Evolutionary conservation across 164 flowering plant species (phyloP).

Genomic region (Stephania cephalantha): DNA sequence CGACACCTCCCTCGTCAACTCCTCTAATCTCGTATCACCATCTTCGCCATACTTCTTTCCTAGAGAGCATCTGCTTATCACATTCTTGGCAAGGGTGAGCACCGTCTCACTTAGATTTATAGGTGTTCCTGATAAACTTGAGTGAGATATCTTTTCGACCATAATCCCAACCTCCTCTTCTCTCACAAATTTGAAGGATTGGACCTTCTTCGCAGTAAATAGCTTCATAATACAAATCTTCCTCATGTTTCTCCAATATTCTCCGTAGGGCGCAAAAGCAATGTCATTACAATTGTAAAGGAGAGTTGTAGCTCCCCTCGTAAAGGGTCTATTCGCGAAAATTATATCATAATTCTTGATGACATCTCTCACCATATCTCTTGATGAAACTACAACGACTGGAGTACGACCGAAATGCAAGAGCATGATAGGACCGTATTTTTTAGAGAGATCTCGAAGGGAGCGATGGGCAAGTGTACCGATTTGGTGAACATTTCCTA

Average conservation of each 20-base stretch:
- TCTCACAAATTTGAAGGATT: constrained; percentile 8
- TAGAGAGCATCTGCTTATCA: constrained; percentile 17
- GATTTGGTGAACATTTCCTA: constrained; percentile 14
- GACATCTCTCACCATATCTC: constrained; percentile 4
- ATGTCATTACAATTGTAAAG: constrained; percentile 6
- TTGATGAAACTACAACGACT: constrained; percentile 5
- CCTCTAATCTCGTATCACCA: not conserved
- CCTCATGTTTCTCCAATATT: constrained; percentile 7
- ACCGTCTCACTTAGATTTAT: constrained; percentile 7
- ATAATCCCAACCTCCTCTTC: constrained; percentile 2
- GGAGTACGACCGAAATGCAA: constrained; percentile 6
- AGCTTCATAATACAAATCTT: constrained; percentile 8
- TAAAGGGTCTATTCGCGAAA: constrained; percentile 11
- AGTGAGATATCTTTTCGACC: constrained; percentile 4
- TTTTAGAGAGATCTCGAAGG: constrained; percentile 5
- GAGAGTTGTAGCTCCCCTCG: not conserved
- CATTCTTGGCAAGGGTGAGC: not conserved
- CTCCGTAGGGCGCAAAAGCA: constrained; percentile 11
- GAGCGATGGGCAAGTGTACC: constrained; percentile 4
- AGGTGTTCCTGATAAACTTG: not conserved
- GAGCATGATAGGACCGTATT: constrained; percentile 9
- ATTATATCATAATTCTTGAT: constrained; percentile 1
- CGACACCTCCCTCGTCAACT: not conserved
- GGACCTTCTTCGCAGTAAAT: constrained; percentile 5
- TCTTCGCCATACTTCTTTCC: constrained; percentile 11